Conservation (phyloP, 768 basidiomycete species). For the Brasilioporus rufonigricans region DNA sequence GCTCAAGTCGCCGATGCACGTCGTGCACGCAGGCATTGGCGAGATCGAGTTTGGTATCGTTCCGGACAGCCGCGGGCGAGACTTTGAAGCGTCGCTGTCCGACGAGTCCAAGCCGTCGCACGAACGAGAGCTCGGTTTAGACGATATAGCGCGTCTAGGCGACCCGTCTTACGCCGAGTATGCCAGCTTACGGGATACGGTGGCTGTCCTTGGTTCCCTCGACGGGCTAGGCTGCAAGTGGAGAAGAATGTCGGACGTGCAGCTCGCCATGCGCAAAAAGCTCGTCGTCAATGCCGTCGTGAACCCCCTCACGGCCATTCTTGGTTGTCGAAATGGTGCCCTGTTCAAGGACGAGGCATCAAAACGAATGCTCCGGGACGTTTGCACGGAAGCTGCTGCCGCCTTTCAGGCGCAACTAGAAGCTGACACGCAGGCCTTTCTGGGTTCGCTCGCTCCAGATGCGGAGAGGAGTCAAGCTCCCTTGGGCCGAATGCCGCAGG, state of each 20-base stretch:
- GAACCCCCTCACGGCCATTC: slow-evolving; percentile 82
- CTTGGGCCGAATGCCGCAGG: slow-evolving; percentile 43
- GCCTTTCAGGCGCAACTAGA: slow-evolving; percentile 56
- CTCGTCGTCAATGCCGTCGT: slow-evolving; percentile 78
- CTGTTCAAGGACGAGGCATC: slow-evolving; percentile 50
- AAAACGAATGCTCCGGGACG: slow-evolving; percentile 40
- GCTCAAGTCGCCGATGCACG: slow-evolving; percentile 47
- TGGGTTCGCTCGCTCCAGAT: slow-evolving; percentile 24
- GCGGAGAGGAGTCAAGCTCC: slow-evolving; percentile 24
- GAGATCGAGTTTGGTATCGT: slow-evolving; percentile 76
- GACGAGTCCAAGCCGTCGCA: slow-evolving; percentile 32
- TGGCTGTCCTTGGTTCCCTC: slow-evolving; percentile 58
- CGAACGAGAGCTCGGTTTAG: slow-evolving; percentile 46
- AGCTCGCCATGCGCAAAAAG: slow-evolving; percentile 72
- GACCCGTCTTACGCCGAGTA: slow-evolving; percentile 45
- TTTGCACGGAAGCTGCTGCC: slow-evolving; percentile 71
- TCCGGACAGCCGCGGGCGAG: slow-evolving; percentile 59
- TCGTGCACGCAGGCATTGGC: slow-evolving; percentile 72
- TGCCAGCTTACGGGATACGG: slow-evolving; percentile 61
- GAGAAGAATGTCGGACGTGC: slow-evolving; percentile 63
- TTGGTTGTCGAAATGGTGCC: slow-evolving; percentile 78
- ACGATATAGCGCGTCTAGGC: slow-evolving; percentile 46
- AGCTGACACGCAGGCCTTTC: slow-evolving; percentile 34
- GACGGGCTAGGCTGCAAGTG: slow-evolving; percentile 59
- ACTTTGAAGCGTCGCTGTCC: slow-evolving; percentile 57